These are phyloP conservation scores for Santalum album DNA, from an alignment of 164 flowering plant genomes.

Conservation along the genomic window DNA sequence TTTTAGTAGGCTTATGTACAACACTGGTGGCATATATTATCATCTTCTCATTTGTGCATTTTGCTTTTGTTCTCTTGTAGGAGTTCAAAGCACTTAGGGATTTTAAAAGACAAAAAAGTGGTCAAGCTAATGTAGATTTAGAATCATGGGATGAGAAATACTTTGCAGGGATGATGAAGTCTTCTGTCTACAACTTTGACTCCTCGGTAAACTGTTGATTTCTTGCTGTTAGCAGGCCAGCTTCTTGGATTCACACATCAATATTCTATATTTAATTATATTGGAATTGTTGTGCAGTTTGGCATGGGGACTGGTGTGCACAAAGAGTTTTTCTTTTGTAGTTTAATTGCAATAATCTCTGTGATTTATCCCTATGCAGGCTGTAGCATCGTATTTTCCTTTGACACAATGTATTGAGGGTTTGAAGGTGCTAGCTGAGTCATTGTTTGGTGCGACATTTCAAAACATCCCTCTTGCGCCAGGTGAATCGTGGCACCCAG, in stretches of 20 bases:
- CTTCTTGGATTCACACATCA: no score
- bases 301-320: no score
- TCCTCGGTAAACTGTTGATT: slow-evolving; percentile 34
- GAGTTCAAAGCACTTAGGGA: slow-evolving; percentile 55
- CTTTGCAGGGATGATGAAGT: slow-evolving; percentile 77
- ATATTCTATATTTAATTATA: no score
- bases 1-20: background rate
- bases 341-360: background rate
- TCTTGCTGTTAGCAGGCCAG: background rate
- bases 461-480: slow-evolving; percentile 54
- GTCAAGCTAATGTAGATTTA: slow-evolving; percentile 36
- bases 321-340: background rate
- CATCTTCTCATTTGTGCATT: background rate
- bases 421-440: slow-evolving; percentile 65
- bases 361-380: slow-evolving; percentile 37
- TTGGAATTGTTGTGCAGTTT: no score
- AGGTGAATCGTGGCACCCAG: slow-evolving; percentile 97
- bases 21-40: background rate
- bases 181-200: slow-evolving; percentile 53
- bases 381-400: slow-evolving; percentile 77
- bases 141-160: slow-evolving; percentile 98
- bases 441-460: slow-evolving; percentile 82
- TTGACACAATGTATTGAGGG: slow-evolving; percentile 85
- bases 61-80: slow-evolving; percentile 21
- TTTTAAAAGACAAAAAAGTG: slow-evolving; percentile 49